Base-by-base conservation (phyloP, 2,329 filamentous ascomycete genomes). In the Tolypocladium sp. region DNA sequence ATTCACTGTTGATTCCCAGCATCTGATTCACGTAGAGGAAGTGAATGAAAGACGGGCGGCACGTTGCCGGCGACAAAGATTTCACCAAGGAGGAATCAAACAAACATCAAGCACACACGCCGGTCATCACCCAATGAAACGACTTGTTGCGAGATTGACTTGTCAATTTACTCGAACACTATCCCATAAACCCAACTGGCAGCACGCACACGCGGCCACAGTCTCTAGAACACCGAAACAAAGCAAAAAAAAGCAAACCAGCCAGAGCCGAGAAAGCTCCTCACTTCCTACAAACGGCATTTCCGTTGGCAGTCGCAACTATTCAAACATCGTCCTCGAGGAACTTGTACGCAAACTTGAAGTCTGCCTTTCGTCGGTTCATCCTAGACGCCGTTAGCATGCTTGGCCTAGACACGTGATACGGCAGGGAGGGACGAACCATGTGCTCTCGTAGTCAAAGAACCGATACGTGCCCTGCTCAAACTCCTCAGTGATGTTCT, bases 391-490 rank as follows among this genome's bases (percentile, higher is more conserved):
- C n/a, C 20, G 63, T 70, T 57, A 67, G 64, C 57, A 37, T 15
- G 49, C 30, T 7, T 22, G 9, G 9, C 20, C 30, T 33, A 25
- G 38, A 53, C 25, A 56, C 54, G 55, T 8, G 3, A n/a, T 37
- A 52, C 25, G 20, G 10, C 17, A 15, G 40, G 30, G 30, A 44
- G 6, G 20, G n/a, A 61, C 89, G 76, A 77, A 97, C 94, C 94
- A 99, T 70, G 94, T 99, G 75, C 91, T 96, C 77, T 99, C 94
- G 72, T 99, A 99, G 76, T 99, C 94, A 74, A 99, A 99, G 80
- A 99, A 99, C 56, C 94, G 88, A 79, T 99, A 99, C 30, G 94
- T 99, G 63, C 94, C 94, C 76, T 99, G 94, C 77, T 99, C 94
- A 71, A 91, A 97, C 76, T 99, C 94, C 74, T 99, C 94, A 0